Evolutionary conservation across 148 eudicot genomes (phyloP).

Genomic region (Vaccinium corymbosum): DNA sequence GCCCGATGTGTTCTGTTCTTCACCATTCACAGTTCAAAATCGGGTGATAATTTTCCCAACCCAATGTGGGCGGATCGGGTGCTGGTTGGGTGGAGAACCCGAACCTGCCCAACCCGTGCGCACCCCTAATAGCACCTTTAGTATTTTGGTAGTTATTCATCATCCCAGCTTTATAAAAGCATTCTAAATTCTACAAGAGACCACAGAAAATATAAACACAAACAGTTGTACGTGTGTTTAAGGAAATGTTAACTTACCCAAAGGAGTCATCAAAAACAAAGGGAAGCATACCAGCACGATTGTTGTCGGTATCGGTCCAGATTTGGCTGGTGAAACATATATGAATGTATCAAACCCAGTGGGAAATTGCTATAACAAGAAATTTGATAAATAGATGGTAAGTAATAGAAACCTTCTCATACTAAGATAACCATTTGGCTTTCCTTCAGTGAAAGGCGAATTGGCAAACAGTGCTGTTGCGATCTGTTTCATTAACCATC

Average conservation of each 20-base stretch:
- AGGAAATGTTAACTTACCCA: constrained; percentile 51
- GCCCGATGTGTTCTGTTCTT: no score
- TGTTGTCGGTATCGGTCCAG: constrained; percentile 89
- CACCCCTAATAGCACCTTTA: not conserved
- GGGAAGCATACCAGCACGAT: constrained; percentile 92
- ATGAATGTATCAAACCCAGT: constrained; percentile 10
- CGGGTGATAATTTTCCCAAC: no score
- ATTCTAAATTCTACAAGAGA: not conserved
- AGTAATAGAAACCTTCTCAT: constrained; percentile 66
- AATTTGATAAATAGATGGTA: constrained; percentile 11
- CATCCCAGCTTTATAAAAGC: not conserved
- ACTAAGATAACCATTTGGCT: constrained; percentile 93
- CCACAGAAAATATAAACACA: not conserved
- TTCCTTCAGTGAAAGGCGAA: constrained; percentile 98
- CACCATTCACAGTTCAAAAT: no score
- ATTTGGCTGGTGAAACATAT: constrained; percentile 55
- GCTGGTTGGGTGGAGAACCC: no score
- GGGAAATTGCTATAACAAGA: not conserved
- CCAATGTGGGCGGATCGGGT: no score
- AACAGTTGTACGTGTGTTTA: not conserved
- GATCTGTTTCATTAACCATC: constrained; percentile 50
- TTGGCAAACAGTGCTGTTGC: constrained; percentile 97
- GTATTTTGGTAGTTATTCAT: not conserved
- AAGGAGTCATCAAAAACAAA: constrained; percentile 89
- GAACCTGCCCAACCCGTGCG: no score